These are phyloP conservation scores for Toxoplasma gondii DNA, from an alignment of 169 alveolate species.

Conservation along the genomic window DNA sequence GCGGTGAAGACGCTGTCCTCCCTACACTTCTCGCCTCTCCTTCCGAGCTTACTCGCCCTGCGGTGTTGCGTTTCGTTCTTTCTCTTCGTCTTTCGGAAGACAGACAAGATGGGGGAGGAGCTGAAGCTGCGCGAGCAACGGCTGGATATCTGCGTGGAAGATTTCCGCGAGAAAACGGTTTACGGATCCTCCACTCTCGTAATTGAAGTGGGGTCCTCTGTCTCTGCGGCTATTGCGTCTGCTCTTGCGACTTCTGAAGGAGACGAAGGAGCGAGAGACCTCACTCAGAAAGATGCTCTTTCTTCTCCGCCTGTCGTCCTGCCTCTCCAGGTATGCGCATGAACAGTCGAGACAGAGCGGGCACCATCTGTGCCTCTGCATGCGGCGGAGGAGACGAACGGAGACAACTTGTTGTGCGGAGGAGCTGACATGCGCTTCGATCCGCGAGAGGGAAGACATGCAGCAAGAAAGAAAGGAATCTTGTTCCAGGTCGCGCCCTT, in stretches of 20 bases:
- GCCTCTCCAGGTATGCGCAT: background rate
- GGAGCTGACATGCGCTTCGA: too few species aligned
- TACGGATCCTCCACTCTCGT: background rate
- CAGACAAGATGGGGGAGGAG: background rate
- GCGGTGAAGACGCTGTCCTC: too few species aligned
- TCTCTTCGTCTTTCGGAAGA: background rate
- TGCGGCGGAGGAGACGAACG: too few species aligned
- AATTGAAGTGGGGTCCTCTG: background rate
- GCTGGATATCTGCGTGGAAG: background rate
- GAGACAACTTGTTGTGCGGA: too few species aligned
- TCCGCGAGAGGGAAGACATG: too few species aligned
- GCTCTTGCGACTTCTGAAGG: background rate
- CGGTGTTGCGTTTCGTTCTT: background rate
- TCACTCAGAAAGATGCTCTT: background rate
- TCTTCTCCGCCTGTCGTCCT: background rate
- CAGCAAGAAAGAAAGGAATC: too few species aligned
- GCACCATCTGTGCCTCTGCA: too few species aligned
- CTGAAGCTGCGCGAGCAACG: slow-evolving; percentile 21
- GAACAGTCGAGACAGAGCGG: background rate
- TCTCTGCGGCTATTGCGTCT: background rate
- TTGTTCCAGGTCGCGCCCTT: too few species aligned
- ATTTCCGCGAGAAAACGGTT: background rate
- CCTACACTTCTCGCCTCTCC: too few species aligned
- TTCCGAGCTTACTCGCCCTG: too few species aligned
- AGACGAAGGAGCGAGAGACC: background rate